Base-by-base conservation (phyloP, 2,329 filamentous ascomycete genomes). In the Huntiella decipiens region DNA sequence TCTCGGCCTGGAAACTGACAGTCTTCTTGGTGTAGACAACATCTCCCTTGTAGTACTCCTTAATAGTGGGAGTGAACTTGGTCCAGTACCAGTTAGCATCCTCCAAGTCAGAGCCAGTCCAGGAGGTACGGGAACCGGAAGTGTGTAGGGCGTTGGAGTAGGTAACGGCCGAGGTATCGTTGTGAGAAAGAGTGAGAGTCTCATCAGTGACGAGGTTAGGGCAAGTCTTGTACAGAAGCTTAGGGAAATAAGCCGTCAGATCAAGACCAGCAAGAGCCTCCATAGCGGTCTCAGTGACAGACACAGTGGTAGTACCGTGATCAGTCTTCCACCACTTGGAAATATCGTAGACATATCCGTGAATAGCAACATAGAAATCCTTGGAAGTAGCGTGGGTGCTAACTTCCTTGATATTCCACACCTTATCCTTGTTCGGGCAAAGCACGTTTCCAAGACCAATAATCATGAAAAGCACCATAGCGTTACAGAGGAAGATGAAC, bases 341-440 rank as follows among this genome's bases (percentile, higher is more conserved):
- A 38, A 98, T 75, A 56, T 98, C 91, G 62, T 96, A 98, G 31
- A 96, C 88, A 37, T 77, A 76, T 51, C 91, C 91, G 48, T 79
- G 80, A 53, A 92, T 77, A 54, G 82, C 85, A 55, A 96, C 88
- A 65, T 72, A 98, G 59, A 79, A 95, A 57, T 94, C 82, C 47
- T 77, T 68, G 5, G 70, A 64, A n/a, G 75, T 81, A 53, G 73
- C 67, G 55, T 95, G 88, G 34, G 64, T 71, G 11, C 63, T 55
- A 5, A 95, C 76, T 58, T 98, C 74, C 8, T 68, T 69, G 4
- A 64, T 58, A 45, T 75, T 77, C 86, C 86, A 98, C 2, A 76
- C 91, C 59, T 95, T 95, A 66, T 94, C 75, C 52, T 75, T 82
- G 58, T 94, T 87, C 11, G 91, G 91, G 58, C 91, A 98, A 3